Percentiles rank a stretch among this genome's conserved stretches.
phyloP scores from a whole-genome alignment of 169 alveolate genomes.

The Plasmodium chabaudi region DNA sequence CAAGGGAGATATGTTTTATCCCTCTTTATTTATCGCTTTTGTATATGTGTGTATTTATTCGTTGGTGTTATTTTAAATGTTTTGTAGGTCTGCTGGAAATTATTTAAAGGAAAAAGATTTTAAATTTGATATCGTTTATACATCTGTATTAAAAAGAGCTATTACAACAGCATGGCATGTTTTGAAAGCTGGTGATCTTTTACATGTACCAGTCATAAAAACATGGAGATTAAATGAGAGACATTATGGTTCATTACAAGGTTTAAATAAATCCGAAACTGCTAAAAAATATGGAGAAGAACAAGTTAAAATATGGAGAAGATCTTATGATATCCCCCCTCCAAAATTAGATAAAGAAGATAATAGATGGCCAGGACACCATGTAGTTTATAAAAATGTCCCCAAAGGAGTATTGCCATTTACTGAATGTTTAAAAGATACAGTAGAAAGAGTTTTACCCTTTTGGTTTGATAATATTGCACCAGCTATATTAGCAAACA shows the following conservation, averaged over 20 bases:
- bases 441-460: constrained; percentile 96
- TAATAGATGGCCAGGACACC: constrained; percentile 93
- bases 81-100: constrained; percentile 92
- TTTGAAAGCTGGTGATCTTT: constrained; percentile 91
- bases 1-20: background rate
- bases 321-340: constrained; percentile 97
- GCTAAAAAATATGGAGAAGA: constrained; percentile 97
- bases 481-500: constrained; percentile 93
- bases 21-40: background rate
- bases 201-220: constrained; percentile 92
- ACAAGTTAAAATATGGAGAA: constrained; percentile 96
- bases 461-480: constrained; percentile 95
- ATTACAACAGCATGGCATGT: constrained; percentile 93
- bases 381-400: constrained; percentile 87
- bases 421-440: constrained; percentile 96
- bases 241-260: constrained; percentile 98
- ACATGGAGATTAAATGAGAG: constrained; percentile 97
- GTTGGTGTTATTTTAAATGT: background rate
- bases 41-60: background rate
- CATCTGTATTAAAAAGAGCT: constrained; percentile 97
- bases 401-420: constrained; percentile 94
- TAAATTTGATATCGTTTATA: constrained; percentile 94
- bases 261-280: constrained; percentile 97
- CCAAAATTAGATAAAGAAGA: constrained; percentile 94
- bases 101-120: constrained; percentile 89